phyloP scores from a whole-genome alignment of 2,329 filamentous ascomycete genomes.

The Tolypocladium cylindrosporum region DNA sequence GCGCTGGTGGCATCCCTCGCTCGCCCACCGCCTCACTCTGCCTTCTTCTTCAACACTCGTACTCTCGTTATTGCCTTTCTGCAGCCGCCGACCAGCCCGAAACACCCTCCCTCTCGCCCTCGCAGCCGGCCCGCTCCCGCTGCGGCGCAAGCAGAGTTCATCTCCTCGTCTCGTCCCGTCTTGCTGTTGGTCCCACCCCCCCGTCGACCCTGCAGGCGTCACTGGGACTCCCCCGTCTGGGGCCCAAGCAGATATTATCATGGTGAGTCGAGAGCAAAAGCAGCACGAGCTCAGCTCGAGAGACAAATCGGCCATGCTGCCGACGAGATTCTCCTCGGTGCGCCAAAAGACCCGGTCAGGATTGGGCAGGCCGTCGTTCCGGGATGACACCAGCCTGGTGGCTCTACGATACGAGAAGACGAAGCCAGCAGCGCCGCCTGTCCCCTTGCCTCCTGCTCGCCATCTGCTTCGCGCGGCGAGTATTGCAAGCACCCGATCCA shows the following conservation, averaged over 20 bases:
- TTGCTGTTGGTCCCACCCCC: background rate
- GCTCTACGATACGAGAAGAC: constrained; percentile 53
- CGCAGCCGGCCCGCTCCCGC: background rate
- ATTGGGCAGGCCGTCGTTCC: constrained; percentile 23
- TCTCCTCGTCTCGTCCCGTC: background rate
- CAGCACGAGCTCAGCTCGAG: background rate
- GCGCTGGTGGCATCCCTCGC: background rate
- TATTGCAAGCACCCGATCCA: constrained; percentile 3
- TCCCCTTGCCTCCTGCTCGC: constrained; percentile 36
- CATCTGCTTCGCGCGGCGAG: constrained; percentile 10
- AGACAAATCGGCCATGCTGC: constrained; percentile 18
- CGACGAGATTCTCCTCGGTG: constrained; percentile 30
- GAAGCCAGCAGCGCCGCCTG: constrained; percentile 45
- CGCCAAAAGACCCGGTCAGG: constrained; percentile 30
- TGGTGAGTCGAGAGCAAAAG: background rate
- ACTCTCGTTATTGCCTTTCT: background rate
- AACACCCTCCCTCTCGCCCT: background rate
- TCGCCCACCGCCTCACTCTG: background rate
- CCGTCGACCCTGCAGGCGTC: background rate
- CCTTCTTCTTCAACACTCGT: background rate
- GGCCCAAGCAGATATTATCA: background rate
- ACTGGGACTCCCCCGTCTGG: background rate
- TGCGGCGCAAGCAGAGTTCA: background rate
- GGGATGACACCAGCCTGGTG: constrained; percentile 40
- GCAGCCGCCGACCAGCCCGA: background rate